These are phyloP conservation scores for Cryphonectria parasitica DNA, from an alignment of 2,329 filamentous ascomycete genomes.

Conservation along the genomic window DNA sequence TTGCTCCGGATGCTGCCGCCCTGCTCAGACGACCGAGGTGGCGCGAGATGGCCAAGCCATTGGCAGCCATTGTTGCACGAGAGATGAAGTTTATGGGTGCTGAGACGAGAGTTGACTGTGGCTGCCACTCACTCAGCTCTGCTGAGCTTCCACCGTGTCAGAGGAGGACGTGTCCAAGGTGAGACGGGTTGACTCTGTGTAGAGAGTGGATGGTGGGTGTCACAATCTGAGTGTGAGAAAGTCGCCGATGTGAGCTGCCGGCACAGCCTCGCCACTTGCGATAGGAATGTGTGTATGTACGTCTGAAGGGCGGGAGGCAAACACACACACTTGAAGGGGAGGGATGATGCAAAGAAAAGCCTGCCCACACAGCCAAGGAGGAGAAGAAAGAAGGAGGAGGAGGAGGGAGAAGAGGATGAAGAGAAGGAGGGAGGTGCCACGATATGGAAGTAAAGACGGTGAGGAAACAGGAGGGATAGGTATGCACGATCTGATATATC, in stretches of 20 bases:
- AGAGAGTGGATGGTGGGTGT: background rate
- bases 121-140: background rate
- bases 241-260: background rate
- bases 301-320: background rate
- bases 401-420: background rate
- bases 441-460: background rate
- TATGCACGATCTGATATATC: background rate
- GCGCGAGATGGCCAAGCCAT: slow-evolving; percentile 31
- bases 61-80: slow-evolving; percentile 27
- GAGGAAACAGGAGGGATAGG: slow-evolving; percentile 2
- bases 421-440: background rate
- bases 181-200: background rate
- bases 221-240: background rate
- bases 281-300: background rate
- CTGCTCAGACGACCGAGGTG: slow-evolving; percentile 28
- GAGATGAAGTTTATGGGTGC: background rate
- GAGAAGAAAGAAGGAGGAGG: background rate
- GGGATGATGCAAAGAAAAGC: no score
- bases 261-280: background rate
- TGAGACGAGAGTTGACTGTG: background rate
- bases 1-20: slow-evolving; percentile 13
- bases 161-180: no score
- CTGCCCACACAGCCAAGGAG: background rate
- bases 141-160: background rate
- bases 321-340: no score